Evolutionary conservation across 1,284 basidiomycete species (phyloP).

Genomic region (Cryptococcus sp.): DNA sequence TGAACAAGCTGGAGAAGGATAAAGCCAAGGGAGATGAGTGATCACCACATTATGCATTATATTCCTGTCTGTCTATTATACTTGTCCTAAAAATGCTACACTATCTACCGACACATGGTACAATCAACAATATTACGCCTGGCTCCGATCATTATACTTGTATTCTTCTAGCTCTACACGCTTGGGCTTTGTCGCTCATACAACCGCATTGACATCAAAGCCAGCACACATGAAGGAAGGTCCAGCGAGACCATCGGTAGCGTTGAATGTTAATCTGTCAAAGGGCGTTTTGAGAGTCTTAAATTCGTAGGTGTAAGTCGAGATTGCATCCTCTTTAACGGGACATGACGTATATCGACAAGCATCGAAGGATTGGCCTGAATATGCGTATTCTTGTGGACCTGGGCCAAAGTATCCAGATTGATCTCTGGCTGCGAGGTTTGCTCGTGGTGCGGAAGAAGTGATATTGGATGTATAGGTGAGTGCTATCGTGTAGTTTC

Average conservation of each 20-base stretch:
- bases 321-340: slow-evolving; percentile 4
- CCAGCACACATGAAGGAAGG: slow-evolving; percentile 22
- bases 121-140: no score
- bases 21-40: slow-evolving; percentile 1
- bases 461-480: slow-evolving; percentile 13
- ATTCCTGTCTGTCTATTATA: no score
- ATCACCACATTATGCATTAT: not conserved
- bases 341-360: slow-evolving; percentile 26
- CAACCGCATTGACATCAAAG: slow-evolving; percentile 14
- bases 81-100: no score
- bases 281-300: slow-evolving; percentile 18
- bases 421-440: slow-evolving; percentile 18
- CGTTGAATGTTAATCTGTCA: slow-evolving; percentile 25
- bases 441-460: slow-evolving; percentile 13
- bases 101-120: no score
- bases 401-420: not conserved
- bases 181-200: no score
- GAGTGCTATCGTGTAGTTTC: slow-evolving; percentile 29
- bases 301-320: slow-evolving; percentile 22
- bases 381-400: slow-evolving; percentile 4
- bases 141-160: no score
- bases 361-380: slow-evolving; percentile 10
- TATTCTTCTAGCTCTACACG: no score
- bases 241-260: slow-evolving; percentile 22
- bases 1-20: slow-evolving; percentile 42